These are phyloP conservation scores for Ballota nigra DNA, from an alignment of 257 asterid genomes.

Conservation along the genomic window DNA sequence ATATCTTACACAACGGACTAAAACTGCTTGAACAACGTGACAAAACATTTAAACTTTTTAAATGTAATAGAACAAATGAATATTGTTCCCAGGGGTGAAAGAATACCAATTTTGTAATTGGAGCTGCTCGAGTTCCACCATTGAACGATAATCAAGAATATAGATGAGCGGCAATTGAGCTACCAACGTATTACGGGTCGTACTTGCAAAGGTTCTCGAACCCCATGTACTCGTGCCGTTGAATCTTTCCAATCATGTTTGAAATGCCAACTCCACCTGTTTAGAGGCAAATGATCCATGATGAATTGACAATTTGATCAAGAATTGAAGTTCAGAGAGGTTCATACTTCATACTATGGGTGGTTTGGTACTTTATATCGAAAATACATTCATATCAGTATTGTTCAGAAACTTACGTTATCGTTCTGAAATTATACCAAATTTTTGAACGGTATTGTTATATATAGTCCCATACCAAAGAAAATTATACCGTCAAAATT, in stretches of 20 bases:
- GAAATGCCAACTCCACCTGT: constrained; percentile 95
- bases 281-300: background rate
- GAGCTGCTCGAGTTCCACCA: background rate
- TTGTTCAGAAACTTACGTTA: no score
- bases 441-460: no score
- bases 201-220: constrained; percentile 92
- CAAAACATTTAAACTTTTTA: constrained; percentile 1
- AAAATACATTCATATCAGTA: no score
- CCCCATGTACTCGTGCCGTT: constrained; percentile 83
- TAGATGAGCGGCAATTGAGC: no score
- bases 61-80: constrained; percentile 13
- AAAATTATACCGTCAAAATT: no score
- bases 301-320: background rate
- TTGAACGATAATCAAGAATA: no score
- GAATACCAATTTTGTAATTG: constrained; percentile 2
- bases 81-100: constrained; percentile 4
- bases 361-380: no score
- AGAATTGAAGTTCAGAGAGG: no score
- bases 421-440: no score
- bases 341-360: no score
- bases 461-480: no score
- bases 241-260: constrained; percentile 82
- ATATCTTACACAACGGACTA: constrained; percentile 15
- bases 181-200: constrained; percentile 13
- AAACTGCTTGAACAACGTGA: background rate